phyloP scores from a whole-genome alignment of 306 rosid species.

The Ochetophila trinervis region DNA sequence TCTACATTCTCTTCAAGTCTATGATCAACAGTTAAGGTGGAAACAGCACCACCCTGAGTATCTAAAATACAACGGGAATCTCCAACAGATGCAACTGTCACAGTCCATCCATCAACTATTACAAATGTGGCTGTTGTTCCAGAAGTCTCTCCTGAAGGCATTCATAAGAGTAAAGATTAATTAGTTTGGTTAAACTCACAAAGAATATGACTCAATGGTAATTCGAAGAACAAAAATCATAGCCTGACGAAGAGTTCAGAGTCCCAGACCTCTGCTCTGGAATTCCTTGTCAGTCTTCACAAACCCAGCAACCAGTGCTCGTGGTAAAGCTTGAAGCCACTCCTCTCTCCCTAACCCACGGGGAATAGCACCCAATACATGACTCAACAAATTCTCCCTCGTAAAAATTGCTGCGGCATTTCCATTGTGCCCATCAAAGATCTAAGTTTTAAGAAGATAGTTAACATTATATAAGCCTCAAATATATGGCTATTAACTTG shows the following conservation, averaged over 20 bases:
- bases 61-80: conserved; percentile 95
- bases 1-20: conserved; percentile 91
- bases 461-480: conserved; percentile 14
- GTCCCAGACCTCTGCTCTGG: conserved; percentile 69
- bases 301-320: conserved; percentile 94
- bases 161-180: conserved; percentile 12
- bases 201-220: neutral
- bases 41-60: conserved; percentile 80
- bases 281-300: conserved; percentile 97
- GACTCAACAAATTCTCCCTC: conserved; percentile 76
- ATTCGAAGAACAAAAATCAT: neutral
- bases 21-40: conserved; percentile 88
- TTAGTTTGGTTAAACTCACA: conserved; percentile 5
- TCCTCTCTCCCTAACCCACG: conserved; percentile 83
- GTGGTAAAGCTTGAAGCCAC: conserved; percentile 96
- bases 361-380: conserved; percentile 85
- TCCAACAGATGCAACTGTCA: conserved; percentile 97
- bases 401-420: conserved; percentile 89
- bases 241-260: conserved; percentile 7
- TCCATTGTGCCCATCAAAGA: conserved; percentile 98
- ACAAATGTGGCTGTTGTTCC: conserved; percentile 97
- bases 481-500: conserved; percentile 8
- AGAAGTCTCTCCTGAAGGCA: conserved; percentile 81
- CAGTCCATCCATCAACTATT: conserved; percentile 95
- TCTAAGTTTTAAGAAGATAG: conserved; percentile 46